Evolutionary conservation across 257 asterid species (phyloP).

Genomic region (Solanum sitiens): DNA sequence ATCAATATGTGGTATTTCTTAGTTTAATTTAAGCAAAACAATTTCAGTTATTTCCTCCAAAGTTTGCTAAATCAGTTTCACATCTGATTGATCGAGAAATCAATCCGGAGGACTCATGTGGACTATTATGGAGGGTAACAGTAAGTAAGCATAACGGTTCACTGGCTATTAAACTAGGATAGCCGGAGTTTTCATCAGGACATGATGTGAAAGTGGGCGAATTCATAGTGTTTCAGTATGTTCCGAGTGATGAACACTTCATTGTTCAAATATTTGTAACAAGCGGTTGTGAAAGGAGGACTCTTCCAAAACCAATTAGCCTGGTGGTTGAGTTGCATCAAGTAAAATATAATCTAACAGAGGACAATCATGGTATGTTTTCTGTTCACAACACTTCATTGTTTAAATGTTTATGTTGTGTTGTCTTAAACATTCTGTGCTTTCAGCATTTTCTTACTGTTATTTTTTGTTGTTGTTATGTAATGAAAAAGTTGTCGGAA

Average conservation of each 20-base stretch:
- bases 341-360: too few relatives aligned
- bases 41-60: conserved; percentile 56
- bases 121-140: conserved; percentile 26
- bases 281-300: too few relatives aligned
- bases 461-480: too few relatives aligned
- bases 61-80: conserved; percentile 10
- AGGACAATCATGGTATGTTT: too few relatives aligned
- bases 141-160: conserved; percentile 7
- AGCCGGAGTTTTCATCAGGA: conserved; percentile 29
- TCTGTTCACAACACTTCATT: too few relatives aligned
- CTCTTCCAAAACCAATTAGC: too few relatives aligned
- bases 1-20: not conserved
- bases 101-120: conserved; percentile 36
- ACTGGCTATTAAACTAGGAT: conserved; percentile 42
- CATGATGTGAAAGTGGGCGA: conserved; percentile 33
- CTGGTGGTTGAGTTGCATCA: too few relatives aligned
- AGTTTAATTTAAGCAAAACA: not conserved
- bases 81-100: conserved; percentile 17
- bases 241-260: not conserved
- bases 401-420: too few relatives aligned
- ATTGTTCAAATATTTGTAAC: too few relatives aligned
- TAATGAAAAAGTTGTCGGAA: too few relatives aligned
- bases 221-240: conserved; percentile 18
- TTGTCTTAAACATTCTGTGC: too few relatives aligned
- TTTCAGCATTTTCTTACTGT: too few relatives aligned